Conservation (phyloP, 306 rosid genomes). For the Gastrolobium bilobum region DNA sequence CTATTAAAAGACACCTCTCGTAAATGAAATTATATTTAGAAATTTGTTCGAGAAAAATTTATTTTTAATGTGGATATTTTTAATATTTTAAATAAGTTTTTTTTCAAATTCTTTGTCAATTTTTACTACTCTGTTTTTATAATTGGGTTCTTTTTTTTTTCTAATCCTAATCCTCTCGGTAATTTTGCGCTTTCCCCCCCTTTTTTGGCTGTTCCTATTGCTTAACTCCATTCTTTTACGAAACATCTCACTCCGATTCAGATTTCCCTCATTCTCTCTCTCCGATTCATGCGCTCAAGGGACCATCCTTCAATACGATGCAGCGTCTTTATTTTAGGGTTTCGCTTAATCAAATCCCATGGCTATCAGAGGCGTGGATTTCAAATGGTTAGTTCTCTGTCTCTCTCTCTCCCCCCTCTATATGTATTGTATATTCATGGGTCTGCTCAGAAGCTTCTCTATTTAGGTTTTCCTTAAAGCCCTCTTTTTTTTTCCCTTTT, state of each 20-base stretch:
- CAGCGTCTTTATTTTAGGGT: conserved; percentile 52
- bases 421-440: neutral
- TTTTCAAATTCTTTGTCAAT: too few species aligned
- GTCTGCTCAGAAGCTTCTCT: conserved; percentile 75
- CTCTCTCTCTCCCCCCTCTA: too few species aligned
- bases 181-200: neutral
- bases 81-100: too few species aligned
- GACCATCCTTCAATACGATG: conserved; percentile 21
- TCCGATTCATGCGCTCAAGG: conserved; percentile 41
- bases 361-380: conserved; percentile 95
- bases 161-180: neutral
- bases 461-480: conserved; percentile 45
- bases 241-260: conserved; percentile 10
- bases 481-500: too few species aligned
- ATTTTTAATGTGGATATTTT: too few species aligned
- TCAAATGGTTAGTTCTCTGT: conserved; percentile 77
- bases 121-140: too few species aligned
- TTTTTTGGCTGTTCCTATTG: neutral
- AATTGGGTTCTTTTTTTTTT: neutral
- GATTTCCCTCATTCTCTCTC: conserved; percentile 18
- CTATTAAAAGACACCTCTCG: too few species aligned
- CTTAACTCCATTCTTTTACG: neutral
- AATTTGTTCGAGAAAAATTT: too few species aligned
- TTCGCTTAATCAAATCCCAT: conserved; percentile 52
- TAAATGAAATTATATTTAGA: too few species aligned